Base-by-base conservation (phyloP, 495 filamentous ascomycete genomes). In the Aspergillus baeticus region DNA sequence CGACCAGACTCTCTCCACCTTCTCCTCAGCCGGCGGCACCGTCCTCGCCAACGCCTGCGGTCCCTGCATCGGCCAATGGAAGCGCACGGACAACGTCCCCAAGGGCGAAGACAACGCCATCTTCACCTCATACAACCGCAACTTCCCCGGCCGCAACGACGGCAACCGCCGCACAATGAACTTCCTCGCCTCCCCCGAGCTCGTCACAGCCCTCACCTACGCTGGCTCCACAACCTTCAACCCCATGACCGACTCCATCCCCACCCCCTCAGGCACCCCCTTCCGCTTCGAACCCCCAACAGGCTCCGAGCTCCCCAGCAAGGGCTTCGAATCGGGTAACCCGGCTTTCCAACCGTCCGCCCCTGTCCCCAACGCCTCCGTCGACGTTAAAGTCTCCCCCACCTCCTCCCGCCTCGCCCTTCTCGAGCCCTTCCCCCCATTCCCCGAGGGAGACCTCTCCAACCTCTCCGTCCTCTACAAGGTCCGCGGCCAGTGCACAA, bases 41-140 rank as follows among this genome's bases (percentile, higher is more conserved):
- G 88, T 99, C 66, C 83, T 99, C 42, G 95, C 95, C 69, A 98
- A 98, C 73, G 94, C 94, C 62, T 98, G 94, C 70, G 94, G 92
- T 62, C 83, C 83, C 63, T 96, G 91, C 59, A 96, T 96, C 59
- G 94, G 94, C 10, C 91, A 96, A 70, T 98, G 94, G 94, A 93
- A 90, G 64, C 87, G 94, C 38, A 92, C 89, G 14, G 94, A 96
- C 57, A 86, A 82, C 11, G 79, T 91, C 13, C 69, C 80, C 55
- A 94, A 93, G 76, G 91, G 91, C 54, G 88, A 91, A 31, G 72
- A 79, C n/a, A 98, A 98, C 65, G 94, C 94, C 45, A 97, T 98
- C 63, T 84, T 98, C 69, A 93, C 91, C 26, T 96, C 91, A 6
- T 98, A 97, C 76, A 98, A 98, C 82, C 88, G 94, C 57, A 98